Percentiles rank a stretch among this genome's conserved stretches.
Evolutionary conservation across 2,329 filamentous ascomycete species (phyloP).

Genomic region (Colletotrichum filicis): DNA sequence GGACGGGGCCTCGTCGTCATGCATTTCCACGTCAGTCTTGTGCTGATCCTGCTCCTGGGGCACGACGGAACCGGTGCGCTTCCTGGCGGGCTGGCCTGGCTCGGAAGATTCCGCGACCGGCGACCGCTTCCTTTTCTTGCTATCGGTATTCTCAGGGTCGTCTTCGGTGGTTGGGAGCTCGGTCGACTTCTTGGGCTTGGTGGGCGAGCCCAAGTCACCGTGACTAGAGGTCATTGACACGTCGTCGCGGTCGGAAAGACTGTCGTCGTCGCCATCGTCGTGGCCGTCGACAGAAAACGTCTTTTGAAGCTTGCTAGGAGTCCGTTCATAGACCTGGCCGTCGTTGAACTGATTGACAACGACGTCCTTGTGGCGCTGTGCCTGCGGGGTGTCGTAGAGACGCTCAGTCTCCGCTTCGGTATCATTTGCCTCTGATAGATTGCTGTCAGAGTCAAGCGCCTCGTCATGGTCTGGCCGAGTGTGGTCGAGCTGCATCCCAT

Average conservation of each 20-base stretch:
- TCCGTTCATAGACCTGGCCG: conserved; percentile 69
- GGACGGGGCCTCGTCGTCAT: conserved; percentile 48
- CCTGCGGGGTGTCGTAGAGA: conserved; percentile 87
- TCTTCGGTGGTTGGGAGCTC: conserved; percentile 43
- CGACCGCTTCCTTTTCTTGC: conserved; percentile 63
- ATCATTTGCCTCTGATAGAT: conserved; percentile 70
- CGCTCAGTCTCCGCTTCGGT: conserved; percentile 96
- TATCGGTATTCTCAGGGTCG: conserved; percentile 50
- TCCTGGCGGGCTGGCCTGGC: conserved; percentile 60
- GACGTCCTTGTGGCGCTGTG: conserved; percentile 70
- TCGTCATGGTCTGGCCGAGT: conserved; percentile 36
- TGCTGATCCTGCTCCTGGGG: conserved; percentile 49
- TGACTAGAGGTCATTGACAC: conserved; percentile 51
- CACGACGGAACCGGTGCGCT: conserved; percentile 62
- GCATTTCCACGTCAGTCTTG: conserved; percentile 41
- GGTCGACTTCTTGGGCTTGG: conserved; percentile 44
- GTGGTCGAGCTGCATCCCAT: conserved; percentile 62
- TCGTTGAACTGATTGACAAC: conserved; percentile 67
- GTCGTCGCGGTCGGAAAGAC: conserved; percentile 54
- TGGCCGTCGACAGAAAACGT: conserved; percentile 47
- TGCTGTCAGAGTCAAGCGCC: conserved; percentile 60
- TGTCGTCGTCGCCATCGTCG: conserved; percentile 50
- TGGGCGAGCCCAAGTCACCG: conserved; percentile 48
- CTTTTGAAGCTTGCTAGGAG: conserved; percentile 81
- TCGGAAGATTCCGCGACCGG: conserved; percentile 56